Base-by-base conservation (phyloP, 768 basidiomycete genomes). In the Chalciporus chontae region DNA sequence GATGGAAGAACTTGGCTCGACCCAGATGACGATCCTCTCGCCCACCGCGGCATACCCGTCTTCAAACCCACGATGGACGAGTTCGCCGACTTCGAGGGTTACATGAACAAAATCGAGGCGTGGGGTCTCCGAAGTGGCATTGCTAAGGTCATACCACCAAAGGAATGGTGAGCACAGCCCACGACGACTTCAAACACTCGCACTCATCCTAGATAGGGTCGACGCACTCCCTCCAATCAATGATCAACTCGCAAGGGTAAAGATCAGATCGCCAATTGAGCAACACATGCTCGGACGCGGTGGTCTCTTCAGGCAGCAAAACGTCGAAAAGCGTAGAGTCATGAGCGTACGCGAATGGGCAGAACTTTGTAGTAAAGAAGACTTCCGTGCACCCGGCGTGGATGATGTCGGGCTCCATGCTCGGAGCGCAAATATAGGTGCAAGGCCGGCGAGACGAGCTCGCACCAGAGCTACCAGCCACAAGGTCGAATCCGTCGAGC, bases 11-110 rank as follows among this genome's bases (percentile, higher is more conserved):
- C 76, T 32, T 88, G 83, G 81, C 73, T 90, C 29, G 79, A 83
- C 56, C 90, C 90, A n/a, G 75, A 76, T 24, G 87, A 90, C 60
- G 90, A 92, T 73, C 87, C 83, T 21, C 63, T 83, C 24, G 89
- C 90, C 0, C 80, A 84, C 59, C 86, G 89, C 43, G 96, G 95
- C 32, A 95, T 98, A 40, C 96, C 95, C 5, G 93, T 99, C 10
- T 99, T 99, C 78, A 87, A 83, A 64, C 96, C 96, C 8, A 83
- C 87, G 2, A 87, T 94, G 82, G 85, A 86, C 44, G 92, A 98
- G 60, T 96, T 96, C 59, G 66, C 75, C 53, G 90, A 94, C 69
- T 98, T 97, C 67, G 95, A 99, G 62, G 84, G 64, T 10, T 98
- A 91, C 66, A 86, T 96, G 79, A 84, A 80, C 55, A 81, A 71